Evolutionary conservation across 1,284 basidiomycete species (phyloP).

Genomic region (Puccinia horiana): DNA sequence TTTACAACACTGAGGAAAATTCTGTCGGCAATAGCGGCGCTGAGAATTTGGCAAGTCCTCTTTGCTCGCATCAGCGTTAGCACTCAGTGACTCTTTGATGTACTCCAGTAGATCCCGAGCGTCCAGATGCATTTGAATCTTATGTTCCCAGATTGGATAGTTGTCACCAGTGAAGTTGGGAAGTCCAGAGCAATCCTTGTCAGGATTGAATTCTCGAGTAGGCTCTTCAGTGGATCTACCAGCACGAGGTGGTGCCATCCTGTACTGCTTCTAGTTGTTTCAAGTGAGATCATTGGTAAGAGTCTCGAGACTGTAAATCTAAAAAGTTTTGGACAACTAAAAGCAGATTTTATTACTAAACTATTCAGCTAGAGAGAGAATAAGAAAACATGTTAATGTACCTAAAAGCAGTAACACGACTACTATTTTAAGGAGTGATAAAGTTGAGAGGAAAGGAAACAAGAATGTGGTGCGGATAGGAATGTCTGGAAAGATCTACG

Average conservation of each 20-base stretch:
- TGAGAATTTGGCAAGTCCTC: background rate
- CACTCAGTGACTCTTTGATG: background rate
- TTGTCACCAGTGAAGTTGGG: background rate
- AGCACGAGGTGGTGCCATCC: background rate
- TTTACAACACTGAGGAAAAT: background rate
- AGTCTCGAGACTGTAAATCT: conserved; percentile 12
- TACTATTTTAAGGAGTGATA: too few species aligned
- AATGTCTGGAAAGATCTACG: too few species aligned
- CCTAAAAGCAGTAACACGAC: too few species aligned
- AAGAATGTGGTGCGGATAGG: too few species aligned
- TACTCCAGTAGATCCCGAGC: background rate
- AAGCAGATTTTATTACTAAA: background rate
- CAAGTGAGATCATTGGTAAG: background rate
- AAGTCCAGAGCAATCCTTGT: background rate
- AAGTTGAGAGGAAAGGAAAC: too few species aligned
- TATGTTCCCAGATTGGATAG: background rate
- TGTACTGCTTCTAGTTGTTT: background rate
- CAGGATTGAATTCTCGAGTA: background rate
- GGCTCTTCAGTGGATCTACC: too few species aligned
- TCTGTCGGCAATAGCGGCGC: background rate
- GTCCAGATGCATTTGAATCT: background rate
- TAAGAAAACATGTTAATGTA: too few species aligned
- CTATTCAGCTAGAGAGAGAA: too few species aligned
- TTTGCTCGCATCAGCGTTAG: background rate
- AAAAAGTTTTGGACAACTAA: background rate